Evolutionary conservation across 2,329 filamentous ascomycete genomes (phyloP).

Genomic region (Ophiostoma perfectum): DNA sequence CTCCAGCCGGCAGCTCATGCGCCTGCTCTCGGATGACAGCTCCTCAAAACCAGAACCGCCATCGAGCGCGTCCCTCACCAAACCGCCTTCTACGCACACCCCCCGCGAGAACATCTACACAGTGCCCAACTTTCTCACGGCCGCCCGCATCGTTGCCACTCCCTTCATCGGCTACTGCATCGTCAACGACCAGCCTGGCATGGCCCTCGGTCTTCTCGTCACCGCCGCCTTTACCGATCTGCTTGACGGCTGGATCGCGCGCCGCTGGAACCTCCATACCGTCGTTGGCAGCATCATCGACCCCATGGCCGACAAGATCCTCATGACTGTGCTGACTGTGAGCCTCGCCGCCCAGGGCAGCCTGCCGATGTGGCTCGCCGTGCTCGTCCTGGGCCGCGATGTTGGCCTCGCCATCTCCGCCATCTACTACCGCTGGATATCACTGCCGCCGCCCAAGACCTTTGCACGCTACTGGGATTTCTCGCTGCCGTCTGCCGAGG

Average conservation of each 20-base stretch:
- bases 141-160: constrained; percentile 75
- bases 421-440: constrained; percentile 94
- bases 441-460: constrained; percentile 87
- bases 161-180: constrained; percentile 86
- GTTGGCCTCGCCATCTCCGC: constrained; percentile 76
- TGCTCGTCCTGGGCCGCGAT: constrained; percentile 86
- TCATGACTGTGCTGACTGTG: constrained; percentile 91
- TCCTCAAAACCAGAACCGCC: constrained; percentile 9
- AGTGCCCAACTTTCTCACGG: constrained; percentile 87
- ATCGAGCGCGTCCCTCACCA: neutral
- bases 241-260: constrained; percentile 89
- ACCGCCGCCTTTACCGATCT: constrained; percentile 91
- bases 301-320: constrained; percentile 91
- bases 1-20: neutral
- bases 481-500: constrained; percentile 78
- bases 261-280: constrained; percentile 80
- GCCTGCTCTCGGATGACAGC: constrained; percentile 11
- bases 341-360: constrained; percentile 77
- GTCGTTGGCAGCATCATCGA: constrained; percentile 93
- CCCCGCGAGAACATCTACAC: constrained; percentile 90
- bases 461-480: constrained; percentile 96
- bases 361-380: constrained; percentile 80
- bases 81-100: neutral
- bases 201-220: constrained; percentile 78
- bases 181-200: constrained; percentile 71